These are phyloP conservation scores for Limonium bicolor DNA, from an alignment of 148 eudicot genomes.

Conservation along the genomic window DNA sequence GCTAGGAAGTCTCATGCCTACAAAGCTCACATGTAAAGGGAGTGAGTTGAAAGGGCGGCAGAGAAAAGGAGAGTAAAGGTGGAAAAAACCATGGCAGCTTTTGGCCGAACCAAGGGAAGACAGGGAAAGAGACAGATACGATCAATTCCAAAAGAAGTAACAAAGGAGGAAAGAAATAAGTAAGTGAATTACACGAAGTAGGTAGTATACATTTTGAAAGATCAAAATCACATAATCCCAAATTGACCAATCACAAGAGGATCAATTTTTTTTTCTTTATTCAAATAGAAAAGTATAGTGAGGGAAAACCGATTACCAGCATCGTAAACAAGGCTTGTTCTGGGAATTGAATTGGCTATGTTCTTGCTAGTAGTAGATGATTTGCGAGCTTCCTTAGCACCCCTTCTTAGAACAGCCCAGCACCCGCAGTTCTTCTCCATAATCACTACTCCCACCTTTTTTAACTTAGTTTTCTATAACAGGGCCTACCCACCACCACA, in stretches of 20 bases:
- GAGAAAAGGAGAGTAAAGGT: no score
- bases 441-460: not conserved
- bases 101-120: not conserved
- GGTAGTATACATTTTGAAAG: no score
- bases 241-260: not conserved
- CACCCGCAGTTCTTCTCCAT: slow-evolving; percentile 84
- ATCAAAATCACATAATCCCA: not conserved
- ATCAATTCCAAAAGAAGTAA: not conserved
- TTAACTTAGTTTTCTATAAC: not conserved
- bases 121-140: not conserved
- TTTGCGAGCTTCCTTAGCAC: slow-evolving; percentile 33
- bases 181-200: not conserved
- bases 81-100: not conserved
- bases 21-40: no score
- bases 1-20: no score
- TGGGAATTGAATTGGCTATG: slow-evolving; percentile 43
- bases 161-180: not conserved
- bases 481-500: slow-evolving; percentile 2
- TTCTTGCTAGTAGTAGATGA: slow-evolving; percentile 36
- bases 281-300: not conserved
- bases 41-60: no score
- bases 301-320: slow-evolving; percentile 33
- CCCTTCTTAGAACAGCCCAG: slow-evolving; percentile 52
- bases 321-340: slow-evolving; percentile 84
- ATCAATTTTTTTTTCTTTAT: no score